phyloP scores from a whole-genome alignment of 73 alveolate species.

The Tetrahymena malaccensis region DNA sequence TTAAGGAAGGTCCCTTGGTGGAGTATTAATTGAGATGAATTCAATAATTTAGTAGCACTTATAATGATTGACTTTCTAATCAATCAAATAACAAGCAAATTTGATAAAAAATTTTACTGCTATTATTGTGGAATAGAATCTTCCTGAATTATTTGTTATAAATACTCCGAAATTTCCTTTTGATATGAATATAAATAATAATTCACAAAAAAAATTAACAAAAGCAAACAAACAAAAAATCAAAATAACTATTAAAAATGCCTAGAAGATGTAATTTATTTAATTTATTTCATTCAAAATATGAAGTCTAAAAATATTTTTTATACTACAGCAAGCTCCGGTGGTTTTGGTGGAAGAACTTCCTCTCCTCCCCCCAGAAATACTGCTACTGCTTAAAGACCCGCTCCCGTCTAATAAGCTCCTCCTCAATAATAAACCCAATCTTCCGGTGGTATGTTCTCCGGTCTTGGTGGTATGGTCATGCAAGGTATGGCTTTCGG shows the following conservation, averaged over 20 bases:
- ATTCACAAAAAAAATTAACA: neutral
- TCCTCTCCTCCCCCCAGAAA: slow-evolving; percentile 26
- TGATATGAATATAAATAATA: neutral
- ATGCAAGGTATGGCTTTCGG: slow-evolving; percentile 71
- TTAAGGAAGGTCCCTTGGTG: neutral
- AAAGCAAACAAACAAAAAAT: neutral
- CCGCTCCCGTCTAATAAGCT: slow-evolving; percentile 26
- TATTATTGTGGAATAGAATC: neutral
- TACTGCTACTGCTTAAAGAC: slow-evolving; percentile 40
- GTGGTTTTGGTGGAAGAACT: neutral
- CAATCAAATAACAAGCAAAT: neutral
- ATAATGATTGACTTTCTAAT: neutral
- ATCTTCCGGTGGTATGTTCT: slow-evolving; percentile 45
- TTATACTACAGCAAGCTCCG: neutral
- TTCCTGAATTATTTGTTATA: neutral
- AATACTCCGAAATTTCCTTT: neutral
- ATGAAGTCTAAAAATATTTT: neutral
- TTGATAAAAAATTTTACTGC: neutral
- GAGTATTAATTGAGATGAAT: neutral
- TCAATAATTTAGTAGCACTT: neutral
- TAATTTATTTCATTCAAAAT: neutral
- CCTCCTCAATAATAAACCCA: slow-evolving; percentile 13
- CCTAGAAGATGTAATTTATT: neutral
- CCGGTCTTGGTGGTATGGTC: slow-evolving; percentile 57
- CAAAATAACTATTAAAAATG: neutral